Evolutionary conservation across 2,329 filamentous ascomycete genomes (phyloP).

Genomic region (Myotisia sp.): DNA sequence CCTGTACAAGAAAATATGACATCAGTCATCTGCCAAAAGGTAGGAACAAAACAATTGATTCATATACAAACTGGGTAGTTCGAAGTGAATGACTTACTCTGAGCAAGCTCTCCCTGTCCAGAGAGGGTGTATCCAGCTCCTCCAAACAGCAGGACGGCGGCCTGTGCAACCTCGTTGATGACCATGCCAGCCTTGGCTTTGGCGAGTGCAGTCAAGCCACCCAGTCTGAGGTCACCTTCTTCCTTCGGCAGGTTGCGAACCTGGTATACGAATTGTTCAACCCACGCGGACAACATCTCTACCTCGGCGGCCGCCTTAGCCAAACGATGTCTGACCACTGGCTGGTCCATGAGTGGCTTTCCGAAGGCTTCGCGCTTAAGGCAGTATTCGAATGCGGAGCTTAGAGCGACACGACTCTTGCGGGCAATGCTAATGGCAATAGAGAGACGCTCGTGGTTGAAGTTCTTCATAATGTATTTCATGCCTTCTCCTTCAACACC

Average conservation of each 20-base stretch:
- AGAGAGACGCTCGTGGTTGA: constrained; percentile 61
- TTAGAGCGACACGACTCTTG: constrained; percentile 46
- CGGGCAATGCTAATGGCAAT: constrained; percentile 53
- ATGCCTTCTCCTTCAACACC: constrained; percentile 57
- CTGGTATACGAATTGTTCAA: constrained; percentile 56
- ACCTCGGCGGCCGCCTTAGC: constrained; percentile 55
- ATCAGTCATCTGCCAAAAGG: constrained; percentile 15
- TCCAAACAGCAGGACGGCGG: constrained; percentile 56
- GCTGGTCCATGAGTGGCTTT: constrained; percentile 56
- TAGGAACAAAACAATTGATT: constrained; percentile 5
- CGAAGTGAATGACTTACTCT: constrained; percentile 42
- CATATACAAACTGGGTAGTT: too few species aligned
- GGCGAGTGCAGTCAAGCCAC: constrained; percentile 55
- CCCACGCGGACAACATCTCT: constrained; percentile 57
- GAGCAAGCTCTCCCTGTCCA: constrained; percentile 56
- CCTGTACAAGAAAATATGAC: constrained; percentile 25
- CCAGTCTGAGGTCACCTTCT: constrained; percentile 40
- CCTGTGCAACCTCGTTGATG: constrained; percentile 55
- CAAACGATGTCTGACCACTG: constrained; percentile 58
- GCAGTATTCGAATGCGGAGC: constrained; percentile 47
- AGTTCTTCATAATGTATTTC: constrained; percentile 63
- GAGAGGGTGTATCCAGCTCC: constrained; percentile 57
- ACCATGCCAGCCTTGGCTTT: constrained; percentile 63
- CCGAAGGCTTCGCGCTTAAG: constrained; percentile 54
- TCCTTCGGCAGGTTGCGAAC: constrained; percentile 45